Evolutionary conservation across 805 yeast genomes (phyloP).

Genomic region (Henningerozyma blattae): DNA sequence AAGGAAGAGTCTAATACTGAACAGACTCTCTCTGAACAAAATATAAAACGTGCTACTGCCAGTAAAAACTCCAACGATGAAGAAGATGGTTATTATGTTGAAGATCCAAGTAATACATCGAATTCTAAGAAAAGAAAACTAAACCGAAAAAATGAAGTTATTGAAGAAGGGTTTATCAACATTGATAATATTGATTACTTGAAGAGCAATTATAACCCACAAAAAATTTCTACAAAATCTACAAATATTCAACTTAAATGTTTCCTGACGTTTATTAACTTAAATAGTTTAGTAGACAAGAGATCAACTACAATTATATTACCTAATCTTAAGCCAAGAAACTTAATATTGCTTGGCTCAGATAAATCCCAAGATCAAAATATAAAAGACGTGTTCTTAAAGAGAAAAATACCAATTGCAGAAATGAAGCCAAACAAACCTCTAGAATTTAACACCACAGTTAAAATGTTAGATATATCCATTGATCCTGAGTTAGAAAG

Average conservation of each 20-base stretch:
- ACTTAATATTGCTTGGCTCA: constrained; percentile 37
- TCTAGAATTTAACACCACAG: constrained; percentile 41
- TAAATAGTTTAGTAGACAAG: constrained; percentile 74
- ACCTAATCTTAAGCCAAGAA: constrained; percentile 68
- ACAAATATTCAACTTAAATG: constrained; percentile 45
- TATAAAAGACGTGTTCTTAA: constrained; percentile 7
- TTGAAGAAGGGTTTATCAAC: constrained; percentile 9
- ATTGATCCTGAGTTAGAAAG: constrained; percentile 53
- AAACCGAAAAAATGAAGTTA: constrained; percentile 23
- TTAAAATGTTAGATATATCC: constrained; percentile 47
- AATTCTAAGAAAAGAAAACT: constrained; percentile 8
- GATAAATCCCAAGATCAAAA: constrained; percentile 10
- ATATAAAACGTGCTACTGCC: constrained; percentile 3
- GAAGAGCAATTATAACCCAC: constrained; percentile 43
- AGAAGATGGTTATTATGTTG: constrained; percentile 18
- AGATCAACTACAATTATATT: constrained; percentile 71
- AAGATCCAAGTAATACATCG: constrained; percentile 8
- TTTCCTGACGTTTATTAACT: constrained; percentile 63
- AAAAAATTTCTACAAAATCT: constrained; percentile 27
- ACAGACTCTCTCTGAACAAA: constrained; percentile 12
- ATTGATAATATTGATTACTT: constrained; percentile 32
- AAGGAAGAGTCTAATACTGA: constrained; percentile 34
- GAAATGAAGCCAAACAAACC: constrained; percentile 26
- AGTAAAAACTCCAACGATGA: constrained; percentile 16
- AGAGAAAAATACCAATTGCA: constrained; percentile 24